Conservation (phyloP, 192 early-diverging fungal genomes). For the Geranomyces variabilis region DNA sequence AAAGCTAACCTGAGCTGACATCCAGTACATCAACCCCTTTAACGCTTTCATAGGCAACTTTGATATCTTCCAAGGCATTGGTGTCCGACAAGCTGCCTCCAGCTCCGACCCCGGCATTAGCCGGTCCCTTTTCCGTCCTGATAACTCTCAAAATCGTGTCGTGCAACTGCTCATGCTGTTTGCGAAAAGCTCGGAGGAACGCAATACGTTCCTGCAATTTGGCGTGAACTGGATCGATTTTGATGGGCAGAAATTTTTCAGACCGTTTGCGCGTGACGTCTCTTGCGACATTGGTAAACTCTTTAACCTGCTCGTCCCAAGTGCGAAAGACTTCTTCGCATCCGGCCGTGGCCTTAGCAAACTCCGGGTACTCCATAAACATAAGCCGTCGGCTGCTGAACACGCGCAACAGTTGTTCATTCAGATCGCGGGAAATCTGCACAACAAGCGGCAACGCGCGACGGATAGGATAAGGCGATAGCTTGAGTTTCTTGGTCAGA, state of each 20-base stretch:
- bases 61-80: conserved; percentile 87
- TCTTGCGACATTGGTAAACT: conserved; percentile 92
- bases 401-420: conserved; percentile 88
- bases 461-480: conserved; percentile 76
- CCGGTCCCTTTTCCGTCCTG: conserved; percentile 59
- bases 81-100: conserved; percentile 64
- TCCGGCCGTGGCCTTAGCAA: conserved; percentile 81
- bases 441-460: conserved; percentile 92
- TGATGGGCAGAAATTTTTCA: conserved; percentile 96
- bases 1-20: conserved; percentile 67
- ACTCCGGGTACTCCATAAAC: conserved; percentile 91
- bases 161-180: conserved; percentile 98
- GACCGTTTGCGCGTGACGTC: conserved; percentile 89
- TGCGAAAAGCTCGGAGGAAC: conserved; percentile 90
- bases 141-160: conserved; percentile 95
- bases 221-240: conserved; percentile 87
- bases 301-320: conserved; percentile 96
- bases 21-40: conserved; percentile 95
- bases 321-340: conserved; percentile 86
- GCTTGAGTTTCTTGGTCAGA: conserved; percentile 95
- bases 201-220: conserved; percentile 91
- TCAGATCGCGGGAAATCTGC: conserved; percentile 93
- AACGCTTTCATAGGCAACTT: conserved; percentile 86
- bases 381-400: conserved; percentile 87
- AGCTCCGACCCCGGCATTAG: conserved; percentile 38